Conservation (phyloP, 2,329 filamentous ascomycete genomes). For the Colletotrichum sansevieriae region DNA sequence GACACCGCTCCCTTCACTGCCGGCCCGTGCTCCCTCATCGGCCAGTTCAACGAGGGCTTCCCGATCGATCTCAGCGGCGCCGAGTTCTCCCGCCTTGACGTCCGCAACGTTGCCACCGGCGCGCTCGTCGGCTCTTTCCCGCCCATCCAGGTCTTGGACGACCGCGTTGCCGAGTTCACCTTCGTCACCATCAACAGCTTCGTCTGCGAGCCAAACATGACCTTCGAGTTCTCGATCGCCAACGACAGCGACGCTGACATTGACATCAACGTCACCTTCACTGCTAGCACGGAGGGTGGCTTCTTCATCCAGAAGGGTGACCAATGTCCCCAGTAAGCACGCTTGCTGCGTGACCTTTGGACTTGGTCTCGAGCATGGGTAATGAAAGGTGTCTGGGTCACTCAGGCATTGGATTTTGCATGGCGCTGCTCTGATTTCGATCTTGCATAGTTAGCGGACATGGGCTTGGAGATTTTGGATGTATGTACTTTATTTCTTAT, state of each 20-base stretch:
- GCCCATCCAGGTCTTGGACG: slow-evolving; percentile 23
- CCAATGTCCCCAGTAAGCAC: slow-evolving; percentile 27
- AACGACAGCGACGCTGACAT: slow-evolving; percentile 9
- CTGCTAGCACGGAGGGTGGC: background rate
- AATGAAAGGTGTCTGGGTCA: background rate
- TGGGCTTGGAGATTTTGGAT: background rate
- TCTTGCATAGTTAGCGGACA: background rate
- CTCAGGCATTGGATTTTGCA: slow-evolving; percentile 1
- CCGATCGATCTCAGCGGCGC: slow-evolving; percentile 31
- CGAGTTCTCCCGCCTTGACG: slow-evolving; percentile 29
- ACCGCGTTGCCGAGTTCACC: slow-evolving; percentile 11
- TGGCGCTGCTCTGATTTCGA: background rate
- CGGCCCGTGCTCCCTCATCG: slow-evolving; percentile 34
- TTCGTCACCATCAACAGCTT: slow-evolving; percentile 37
- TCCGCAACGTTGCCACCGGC: slow-evolving; percentile 16
- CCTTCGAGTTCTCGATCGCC: slow-evolving; percentile 28
- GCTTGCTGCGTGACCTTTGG: background rate
- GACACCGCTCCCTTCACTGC: slow-evolving; percentile 16
- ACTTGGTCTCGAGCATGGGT: background rate
- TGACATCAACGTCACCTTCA: slow-evolving; percentile 27
- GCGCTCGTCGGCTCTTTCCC: slow-evolving; percentile 34
- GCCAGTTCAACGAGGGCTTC: slow-evolving; percentile 29
- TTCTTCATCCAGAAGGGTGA: slow-evolving; percentile 35
- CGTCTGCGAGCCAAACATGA: slow-evolving; percentile 7
- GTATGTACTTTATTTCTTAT: background rate